These are phyloP conservation scores for Silene coronaria DNA, from an alignment of 179 eudicot genomes.

Conservation along the genomic window DNA sequence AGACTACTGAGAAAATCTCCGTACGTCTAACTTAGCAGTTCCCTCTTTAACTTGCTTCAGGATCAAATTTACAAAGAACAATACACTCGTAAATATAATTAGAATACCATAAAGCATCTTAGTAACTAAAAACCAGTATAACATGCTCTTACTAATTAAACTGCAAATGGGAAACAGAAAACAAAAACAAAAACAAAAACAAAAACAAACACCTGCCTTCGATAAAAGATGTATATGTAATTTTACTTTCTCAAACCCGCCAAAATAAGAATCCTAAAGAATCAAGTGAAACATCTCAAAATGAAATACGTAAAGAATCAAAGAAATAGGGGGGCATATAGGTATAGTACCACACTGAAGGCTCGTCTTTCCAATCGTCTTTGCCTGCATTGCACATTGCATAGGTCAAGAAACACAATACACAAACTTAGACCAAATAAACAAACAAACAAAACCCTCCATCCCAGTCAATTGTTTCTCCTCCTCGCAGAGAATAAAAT, in stretches of 20 bases:
- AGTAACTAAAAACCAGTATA: not conserved
- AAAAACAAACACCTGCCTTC: not conserved
- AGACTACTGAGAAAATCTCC: not conserved
- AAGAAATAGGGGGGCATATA: not conserved
- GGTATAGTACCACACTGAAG: conserved; percentile 46
- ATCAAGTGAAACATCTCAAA: not conserved
- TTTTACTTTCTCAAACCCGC: no score
- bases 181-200: not conserved
- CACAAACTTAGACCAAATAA: not conserved
- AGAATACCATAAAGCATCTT: not conserved
- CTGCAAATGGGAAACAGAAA: not conserved
- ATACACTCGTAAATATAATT: not conserved
- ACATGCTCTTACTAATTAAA: not conserved
- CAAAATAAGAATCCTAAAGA: no score
- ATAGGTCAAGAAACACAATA: not conserved
- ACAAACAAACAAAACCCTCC: not conserved
- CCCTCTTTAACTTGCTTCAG: not conserved
- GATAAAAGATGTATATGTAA: no score
- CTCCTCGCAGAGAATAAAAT: no score
- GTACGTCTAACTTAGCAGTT: not conserved
- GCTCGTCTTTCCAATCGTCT: conserved; percentile 46
- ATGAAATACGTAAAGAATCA: not conserved
- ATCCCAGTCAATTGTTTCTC: no score
- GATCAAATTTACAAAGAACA: not conserved
- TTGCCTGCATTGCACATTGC: conserved; percentile 48